Percentiles rank a stretch among this genome's conserved stretches.
These are phyloP conservation scores for Saccharomycopsis crataegensis DNA, from an alignment of 1,139 yeast genomes.

Conservation along the genomic window DNA sequence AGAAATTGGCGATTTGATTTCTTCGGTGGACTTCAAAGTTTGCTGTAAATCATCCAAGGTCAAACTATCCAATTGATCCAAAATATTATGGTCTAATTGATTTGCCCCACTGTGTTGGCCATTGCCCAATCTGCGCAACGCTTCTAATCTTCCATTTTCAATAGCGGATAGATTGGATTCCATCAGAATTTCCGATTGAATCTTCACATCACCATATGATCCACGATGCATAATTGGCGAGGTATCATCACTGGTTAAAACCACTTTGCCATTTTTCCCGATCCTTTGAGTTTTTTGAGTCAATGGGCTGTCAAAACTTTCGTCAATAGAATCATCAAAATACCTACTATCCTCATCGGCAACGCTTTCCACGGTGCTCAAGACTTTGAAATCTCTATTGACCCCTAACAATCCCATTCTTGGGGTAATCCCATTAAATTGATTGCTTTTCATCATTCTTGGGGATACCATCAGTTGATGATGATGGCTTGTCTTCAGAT, in stretches of 20 bases:
- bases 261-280: no score
- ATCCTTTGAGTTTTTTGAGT: conserved; percentile 1
- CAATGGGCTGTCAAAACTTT: conserved; percentile 11
- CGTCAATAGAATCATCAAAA: neutral
- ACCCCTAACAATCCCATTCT: conserved; percentile 4
- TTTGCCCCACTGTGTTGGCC: conserved; percentile 1
- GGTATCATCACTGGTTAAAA: no score
- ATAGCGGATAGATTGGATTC: neutral
- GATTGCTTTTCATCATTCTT: neutral
- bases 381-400: conserved; percentile 13
- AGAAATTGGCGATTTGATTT: neutral
- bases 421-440: conserved; percentile 5
- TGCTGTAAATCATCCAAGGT: conserved; percentile 11
- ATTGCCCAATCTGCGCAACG: conserved; percentile 12
- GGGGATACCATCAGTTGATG: neutral
- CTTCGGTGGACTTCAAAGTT: neutral
- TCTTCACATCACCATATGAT: no score
- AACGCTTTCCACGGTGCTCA: conserved; percentile 19
- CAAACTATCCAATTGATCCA: conserved; percentile 8
- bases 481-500: neutral
- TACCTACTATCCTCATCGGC: conserved; percentile 12
- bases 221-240: no score
- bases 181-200: no score
- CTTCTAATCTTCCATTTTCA: conserved; percentile 16
- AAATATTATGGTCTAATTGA: neutral